A percentile compares a stretch with the other conserved stretches of the same genome.
Conservation (phyloP, 345 rosid species). For the Kandelia obovata region DNA sequence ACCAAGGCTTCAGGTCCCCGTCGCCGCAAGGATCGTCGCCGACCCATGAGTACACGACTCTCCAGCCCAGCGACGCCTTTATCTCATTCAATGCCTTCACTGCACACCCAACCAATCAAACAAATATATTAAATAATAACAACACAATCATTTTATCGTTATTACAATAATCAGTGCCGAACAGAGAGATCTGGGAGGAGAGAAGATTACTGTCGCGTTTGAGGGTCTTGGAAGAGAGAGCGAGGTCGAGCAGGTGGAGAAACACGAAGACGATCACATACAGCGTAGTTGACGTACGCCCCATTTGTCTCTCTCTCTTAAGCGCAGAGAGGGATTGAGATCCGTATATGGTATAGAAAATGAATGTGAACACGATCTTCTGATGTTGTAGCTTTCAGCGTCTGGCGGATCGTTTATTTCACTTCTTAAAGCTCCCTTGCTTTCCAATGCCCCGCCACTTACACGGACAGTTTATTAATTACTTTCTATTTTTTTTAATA, state of each 20-base stretch:
- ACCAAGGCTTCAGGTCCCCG: slow-evolving; percentile 83
- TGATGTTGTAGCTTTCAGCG: too few species aligned
- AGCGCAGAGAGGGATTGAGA: too few species aligned
- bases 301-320: slow-evolving; percentile 1
- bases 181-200: neutral
- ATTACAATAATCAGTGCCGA: neutral
- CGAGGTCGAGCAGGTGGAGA: slow-evolving; percentile 29
- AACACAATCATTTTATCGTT: too few species aligned
- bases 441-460: too few species aligned
- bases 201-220: slow-evolving; percentile 39
- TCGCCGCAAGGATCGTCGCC: slow-evolving; percentile 99
- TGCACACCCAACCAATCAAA: slow-evolving; percentile 17
- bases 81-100: slow-evolving; percentile 97
- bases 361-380: too few species aligned
- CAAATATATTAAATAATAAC: too few species aligned
- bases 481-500: too few species aligned
- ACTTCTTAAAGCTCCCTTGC: too few species aligned
- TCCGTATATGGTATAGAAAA: too few species aligned
- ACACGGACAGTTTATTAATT: too few species aligned
- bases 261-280: slow-evolving; percentile 29
- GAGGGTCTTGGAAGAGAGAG: slow-evolving; percentile 54
- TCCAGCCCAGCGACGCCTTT: slow-evolving; percentile 96
- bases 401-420: too few species aligned
- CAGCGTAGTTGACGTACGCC: slow-evolving; percentile 8
- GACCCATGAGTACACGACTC: slow-evolving; percentile 93